Percentiles rank a stretch among this genome's conserved stretches.
phyloP scores from a whole-genome alignment of 2,329 filamentous ascomycete species.

The Claviceps arundinis region DNA sequence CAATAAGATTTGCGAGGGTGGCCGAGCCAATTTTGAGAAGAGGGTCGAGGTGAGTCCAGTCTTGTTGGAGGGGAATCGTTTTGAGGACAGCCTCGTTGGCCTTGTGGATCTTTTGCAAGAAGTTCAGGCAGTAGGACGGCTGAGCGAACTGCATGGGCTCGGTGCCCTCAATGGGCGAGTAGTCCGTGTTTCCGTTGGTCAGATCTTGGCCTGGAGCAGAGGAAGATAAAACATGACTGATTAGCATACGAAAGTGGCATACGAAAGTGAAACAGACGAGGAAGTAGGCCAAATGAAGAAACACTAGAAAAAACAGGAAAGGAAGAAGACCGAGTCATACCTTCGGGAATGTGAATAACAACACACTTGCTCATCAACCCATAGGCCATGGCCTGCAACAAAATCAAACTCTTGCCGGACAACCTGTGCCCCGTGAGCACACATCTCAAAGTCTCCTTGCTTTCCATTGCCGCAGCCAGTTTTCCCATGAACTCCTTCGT shows the following conservation, averaged over 20 bases:
- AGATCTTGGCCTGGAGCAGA: slow-evolving; percentile 53
- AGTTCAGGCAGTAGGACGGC: slow-evolving; percentile 59
- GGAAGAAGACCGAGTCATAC: slow-evolving; percentile 30
- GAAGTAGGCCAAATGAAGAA: neutral
- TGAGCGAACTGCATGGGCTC: slow-evolving; percentile 57
- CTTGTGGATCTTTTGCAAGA: slow-evolving; percentile 59
- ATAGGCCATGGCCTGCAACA: slow-evolving; percentile 73
- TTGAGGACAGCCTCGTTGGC: slow-evolving; percentile 58
- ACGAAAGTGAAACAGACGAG: too few relatives aligned
- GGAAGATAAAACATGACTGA: neutral
- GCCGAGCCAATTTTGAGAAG: slow-evolving; percentile 38
- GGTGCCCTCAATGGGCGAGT: slow-evolving; percentile 52
- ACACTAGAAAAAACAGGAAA: neutral
- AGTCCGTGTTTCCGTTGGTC: slow-evolving; percentile 67
- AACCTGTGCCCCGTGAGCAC: slow-evolving; percentile 62
- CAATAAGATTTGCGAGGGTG: slow-evolving; percentile 55
- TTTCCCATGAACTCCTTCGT: slow-evolving; percentile 56
- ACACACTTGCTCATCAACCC: slow-evolving; percentile 77
- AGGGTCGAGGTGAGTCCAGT: slow-evolving; percentile 27
- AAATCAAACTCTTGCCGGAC: slow-evolving; percentile 75
- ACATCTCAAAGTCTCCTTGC: slow-evolving; percentile 44
- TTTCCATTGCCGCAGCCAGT: slow-evolving; percentile 41
- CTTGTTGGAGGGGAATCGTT: slow-evolving; percentile 29
- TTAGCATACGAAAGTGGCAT: neutral
- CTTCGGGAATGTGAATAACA: slow-evolving; percentile 79